Evolutionary conservation across 2,329 filamentous ascomycete species (phyloP).

Genomic region (Scytalidium lignicola): DNA sequence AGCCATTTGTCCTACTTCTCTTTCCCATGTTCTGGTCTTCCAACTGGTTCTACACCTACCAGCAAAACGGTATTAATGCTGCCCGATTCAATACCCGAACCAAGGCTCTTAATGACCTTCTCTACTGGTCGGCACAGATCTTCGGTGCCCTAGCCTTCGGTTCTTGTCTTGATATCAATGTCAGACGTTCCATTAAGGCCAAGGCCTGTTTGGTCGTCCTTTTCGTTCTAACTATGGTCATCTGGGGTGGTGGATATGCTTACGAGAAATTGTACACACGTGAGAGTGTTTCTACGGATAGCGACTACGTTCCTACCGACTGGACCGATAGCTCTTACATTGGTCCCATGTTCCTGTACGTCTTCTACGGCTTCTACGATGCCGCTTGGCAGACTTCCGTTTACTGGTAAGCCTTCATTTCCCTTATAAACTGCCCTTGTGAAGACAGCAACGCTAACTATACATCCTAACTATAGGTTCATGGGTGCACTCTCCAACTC

Average conservation of each 20-base stretch:
- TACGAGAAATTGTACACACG: conserved; percentile 64
- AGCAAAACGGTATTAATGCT: conserved; percentile 69
- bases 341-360: conserved; percentile 82
- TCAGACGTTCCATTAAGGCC: conserved; percentile 64
- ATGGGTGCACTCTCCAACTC: conserved; percentile 95
- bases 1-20: conserved; percentile 68
- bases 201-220: conserved; percentile 57
- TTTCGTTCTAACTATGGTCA: conserved; percentile 64
- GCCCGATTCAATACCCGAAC: conserved; percentile 70
- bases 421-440: neutral
- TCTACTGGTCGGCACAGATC: conserved; percentile 80
- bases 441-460: conserved; percentile 4
- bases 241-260: conserved; percentile 80
- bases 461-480: conserved; percentile 56
- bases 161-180: conserved; percentile 57
- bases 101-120: conserved; percentile 67
- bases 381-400: conserved; percentile 85
- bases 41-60: conserved; percentile 78
- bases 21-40: conserved; percentile 80
- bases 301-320: conserved; percentile 38
- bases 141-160: conserved; percentile 70
- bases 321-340: conserved; percentile 65
- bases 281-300: conserved; percentile 17
- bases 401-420: conserved; percentile 62
- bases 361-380: conserved; percentile 87